Evolutionary conservation across 257 asterid species (phyloP), one percentile per base, ranked within the genome.

Genomic region (Coffea eugenioides): DNA sequence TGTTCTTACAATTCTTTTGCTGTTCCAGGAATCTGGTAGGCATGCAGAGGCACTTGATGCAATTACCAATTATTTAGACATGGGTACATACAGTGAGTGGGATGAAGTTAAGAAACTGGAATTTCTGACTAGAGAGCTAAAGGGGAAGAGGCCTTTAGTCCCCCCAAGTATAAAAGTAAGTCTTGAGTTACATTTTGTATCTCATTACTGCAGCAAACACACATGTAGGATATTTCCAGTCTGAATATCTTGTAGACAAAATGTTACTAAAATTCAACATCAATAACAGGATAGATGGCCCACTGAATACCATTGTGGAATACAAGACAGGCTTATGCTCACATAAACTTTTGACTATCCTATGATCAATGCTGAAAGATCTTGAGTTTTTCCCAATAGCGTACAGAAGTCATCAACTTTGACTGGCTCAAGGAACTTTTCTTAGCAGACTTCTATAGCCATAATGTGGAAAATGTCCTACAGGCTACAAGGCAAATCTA

Each of bases 41-140:
- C 99, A 95, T 83, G 88, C 97, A 21, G 99, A 95, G 79, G 87
- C 97, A 27, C 93, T 95, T 18, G 98, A 93, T 86, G 99, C 99
- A 62, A 92, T 95, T 81, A 95, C 99, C 64, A 80, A 79, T 49
- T 95, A 89, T 85, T 86, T 95, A 82, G 99, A 91, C 85, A 92
- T 93, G 92, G 99, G 98, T 56, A 86, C 94, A 75, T 95, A 95
- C 68, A 93, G 97, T 79, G 96, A 93, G 83, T 95, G 99, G 99
- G 94, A 92, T 79, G 99, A 95, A 90, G 96, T 85, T 34, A 90
- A 81, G 84, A 95, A 87, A 84, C 90, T 93, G n/a, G 96, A 93
- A 57, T 95, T 95, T 82, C 86, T 95, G 86, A 93, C 92, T 20
- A 88, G 83, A 79, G 99, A 95, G 88, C 91, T 95, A 59, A 95